phyloP scores from a whole-genome alignment of 805 yeast species.

The Suhomyces emberorum region DNA sequence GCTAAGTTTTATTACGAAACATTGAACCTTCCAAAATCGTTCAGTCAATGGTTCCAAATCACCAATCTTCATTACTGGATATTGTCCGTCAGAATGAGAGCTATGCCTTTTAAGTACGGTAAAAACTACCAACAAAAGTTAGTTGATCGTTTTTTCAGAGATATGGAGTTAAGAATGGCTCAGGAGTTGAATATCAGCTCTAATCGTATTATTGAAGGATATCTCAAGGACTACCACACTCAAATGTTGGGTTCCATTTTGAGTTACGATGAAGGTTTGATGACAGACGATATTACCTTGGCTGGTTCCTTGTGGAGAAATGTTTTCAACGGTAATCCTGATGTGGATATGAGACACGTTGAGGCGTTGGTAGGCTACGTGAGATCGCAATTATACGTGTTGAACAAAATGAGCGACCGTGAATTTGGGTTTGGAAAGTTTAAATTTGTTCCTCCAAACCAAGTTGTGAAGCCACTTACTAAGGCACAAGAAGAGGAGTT shows the following conservation, averaged over 20 bases:
- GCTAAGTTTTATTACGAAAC: slow-evolving; percentile 87
- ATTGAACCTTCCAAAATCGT: slow-evolving; percentile 76
- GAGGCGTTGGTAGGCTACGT: slow-evolving; percentile 90
- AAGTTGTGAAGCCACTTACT: slow-evolving; percentile 70
- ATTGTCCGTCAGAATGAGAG: slow-evolving; percentile 90
- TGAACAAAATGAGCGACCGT: slow-evolving; percentile 81
- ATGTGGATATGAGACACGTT: slow-evolving; percentile 75
- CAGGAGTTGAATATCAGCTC: slow-evolving; percentile 84
- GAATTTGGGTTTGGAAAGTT: slow-evolving; percentile 92
- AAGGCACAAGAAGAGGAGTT: slow-evolving; percentile 58
- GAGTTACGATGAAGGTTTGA: slow-evolving; percentile 90
- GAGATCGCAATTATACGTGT: slow-evolving; percentile 83
- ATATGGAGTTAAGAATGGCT: slow-evolving; percentile 80
- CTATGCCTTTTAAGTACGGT: slow-evolving; percentile 88
- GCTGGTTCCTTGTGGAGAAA: slow-evolving; percentile 89
- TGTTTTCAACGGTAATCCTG: slow-evolving; percentile 78
- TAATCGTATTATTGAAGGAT: slow-evolving; percentile 77
- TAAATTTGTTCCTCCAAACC: slow-evolving; percentile 77
- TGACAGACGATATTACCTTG: slow-evolving; percentile 70
- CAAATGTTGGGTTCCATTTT: slow-evolving; percentile 87
- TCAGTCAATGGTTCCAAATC: slow-evolving; percentile 95
- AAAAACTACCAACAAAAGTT: slow-evolving; percentile 87
- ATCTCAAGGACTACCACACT: slow-evolving; percentile 84
- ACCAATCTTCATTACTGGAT: slow-evolving; percentile 92
- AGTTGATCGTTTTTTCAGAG: slow-evolving; percentile 84